Conservation (phyloP, 495 filamentous ascomycete genomes). For the Penicillium longicatenatum region DNA sequence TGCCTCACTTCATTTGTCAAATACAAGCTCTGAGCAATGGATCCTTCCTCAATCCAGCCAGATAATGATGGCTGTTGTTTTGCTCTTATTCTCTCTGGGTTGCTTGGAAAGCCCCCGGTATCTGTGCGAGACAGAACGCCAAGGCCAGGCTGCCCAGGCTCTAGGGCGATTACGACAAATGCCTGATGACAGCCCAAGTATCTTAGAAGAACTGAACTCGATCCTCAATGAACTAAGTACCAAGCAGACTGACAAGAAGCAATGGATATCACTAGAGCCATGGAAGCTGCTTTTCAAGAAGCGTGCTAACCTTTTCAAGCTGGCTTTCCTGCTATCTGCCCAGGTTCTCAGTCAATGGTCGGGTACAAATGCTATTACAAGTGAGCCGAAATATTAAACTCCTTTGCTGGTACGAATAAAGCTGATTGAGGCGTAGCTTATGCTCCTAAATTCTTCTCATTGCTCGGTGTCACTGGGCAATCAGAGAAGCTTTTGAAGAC, state of each 20-base stretch:
- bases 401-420: no score
- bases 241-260: neutral
- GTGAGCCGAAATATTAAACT: neutral
- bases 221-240: neutral
- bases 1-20: neutral
- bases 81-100: neutral
- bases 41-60: neutral
- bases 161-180: neutral
- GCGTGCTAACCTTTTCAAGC: constrained; percentile 59
- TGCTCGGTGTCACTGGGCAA: constrained; percentile 55
- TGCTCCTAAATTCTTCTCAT: constrained; percentile 38
- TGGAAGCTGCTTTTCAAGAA: constrained; percentile 62
- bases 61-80: neutral
- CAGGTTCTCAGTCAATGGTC: constrained; percentile 61
- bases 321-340: constrained; percentile 49
- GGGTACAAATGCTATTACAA: constrained; percentile 57
- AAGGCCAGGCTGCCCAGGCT: neutral
- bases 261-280: constrained; percentile 14
- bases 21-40: neutral
- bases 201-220: neutral
- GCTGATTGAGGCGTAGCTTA: neutral
- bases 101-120: neutral
- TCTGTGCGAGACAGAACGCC: neutral
- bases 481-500: constrained; percentile 58
- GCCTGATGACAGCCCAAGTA: neutral